Conservation (phyloP, 1,284 basidiomycete genomes). For the Xerocomus nothofagi region DNA sequence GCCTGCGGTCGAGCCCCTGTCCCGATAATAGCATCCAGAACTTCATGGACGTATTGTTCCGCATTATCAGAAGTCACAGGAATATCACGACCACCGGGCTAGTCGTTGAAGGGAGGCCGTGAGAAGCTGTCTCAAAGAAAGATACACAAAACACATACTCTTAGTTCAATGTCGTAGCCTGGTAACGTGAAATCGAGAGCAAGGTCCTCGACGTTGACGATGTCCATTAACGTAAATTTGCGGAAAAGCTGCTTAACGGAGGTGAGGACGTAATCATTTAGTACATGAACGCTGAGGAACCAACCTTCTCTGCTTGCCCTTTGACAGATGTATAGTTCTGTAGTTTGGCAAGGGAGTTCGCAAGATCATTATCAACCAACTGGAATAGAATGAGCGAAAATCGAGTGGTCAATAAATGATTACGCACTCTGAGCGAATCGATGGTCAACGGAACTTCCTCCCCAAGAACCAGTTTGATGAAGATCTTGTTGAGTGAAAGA, state of each 20-base stretch:
- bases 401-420: neutral
- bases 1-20: conserved; percentile 74
- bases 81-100: conserved; percentile 79
- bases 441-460: conserved; percentile 83
- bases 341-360: conserved; percentile 82
- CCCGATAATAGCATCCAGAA: conserved; percentile 81
- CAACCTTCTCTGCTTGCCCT: conserved; percentile 55
- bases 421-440: conserved; percentile 71
- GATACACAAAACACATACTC: conserved; percentile 45
- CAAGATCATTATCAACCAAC: conserved; percentile 83
- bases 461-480: conserved; percentile 86
- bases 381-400: conserved; percentile 33
- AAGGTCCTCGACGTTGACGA: conserved; percentile 80
- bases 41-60: conserved; percentile 82
- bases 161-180: conserved; percentile 90
- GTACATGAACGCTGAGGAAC: conserved; percentile 7
- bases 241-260: conserved; percentile 43
- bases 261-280: neutral
- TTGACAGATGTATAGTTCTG: conserved; percentile 54
- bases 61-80: conserved; percentile 85
- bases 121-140: neutral
- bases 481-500: conserved; percentile 89
- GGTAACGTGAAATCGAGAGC: conserved; percentile 96
- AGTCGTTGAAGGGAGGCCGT: conserved; percentile 7
- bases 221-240: conserved; percentile 58